These are phyloP conservation scores for Taphrina flavorubra DNA, from an alignment of 1,139 yeast species.

Conservation along the genomic window DNA sequence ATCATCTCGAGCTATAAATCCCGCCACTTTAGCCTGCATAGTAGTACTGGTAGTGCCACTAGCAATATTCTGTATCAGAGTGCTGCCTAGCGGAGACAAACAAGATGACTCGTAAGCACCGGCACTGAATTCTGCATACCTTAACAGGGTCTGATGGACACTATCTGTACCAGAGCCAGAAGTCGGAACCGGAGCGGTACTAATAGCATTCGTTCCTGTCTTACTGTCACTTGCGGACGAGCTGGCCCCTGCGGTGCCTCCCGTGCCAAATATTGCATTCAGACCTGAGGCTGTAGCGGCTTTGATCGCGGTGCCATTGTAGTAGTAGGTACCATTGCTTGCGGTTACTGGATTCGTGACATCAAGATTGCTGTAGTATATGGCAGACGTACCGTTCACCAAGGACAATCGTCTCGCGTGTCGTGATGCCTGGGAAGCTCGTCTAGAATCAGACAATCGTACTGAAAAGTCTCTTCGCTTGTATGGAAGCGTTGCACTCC, in stretches of 20 bases:
- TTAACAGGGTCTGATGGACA: not conserved
- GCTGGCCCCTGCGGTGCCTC: not conserved
- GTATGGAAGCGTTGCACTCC: slow-evolving; percentile 2
- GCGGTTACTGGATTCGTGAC: slow-evolving; percentile 4
- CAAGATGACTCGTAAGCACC: slow-evolving; percentile 17
- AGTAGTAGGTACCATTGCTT: slow-evolving; percentile 2
- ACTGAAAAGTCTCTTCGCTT: not conserved
- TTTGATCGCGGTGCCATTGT: slow-evolving; percentile 10
- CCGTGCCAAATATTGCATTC: slow-evolving; percentile 11
- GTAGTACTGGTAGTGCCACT: not conserved
- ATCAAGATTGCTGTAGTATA: slow-evolving; percentile 1
- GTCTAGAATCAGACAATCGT: not conserved
- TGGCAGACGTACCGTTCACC: not conserved
- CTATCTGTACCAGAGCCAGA: not conserved
- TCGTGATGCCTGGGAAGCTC: not conserved
- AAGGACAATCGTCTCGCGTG: not conserved
- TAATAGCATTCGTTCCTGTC: not conserved
- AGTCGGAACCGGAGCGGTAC: not conserved
- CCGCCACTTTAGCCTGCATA: not conserved
- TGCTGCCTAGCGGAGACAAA: not conserved
- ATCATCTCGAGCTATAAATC: slow-evolving; percentile 31
- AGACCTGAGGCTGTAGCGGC: slow-evolving; percentile 28
- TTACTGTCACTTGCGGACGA: not conserved
- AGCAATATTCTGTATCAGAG: slow-evolving; percentile 1
- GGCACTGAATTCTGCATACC: slow-evolving; percentile 31